Percentiles rank a stretch among this genome's conserved stretches.
phyloP scores from a whole-genome alignment of 1,139 yeast genomes.

The Geotrichum siamense region DNA sequence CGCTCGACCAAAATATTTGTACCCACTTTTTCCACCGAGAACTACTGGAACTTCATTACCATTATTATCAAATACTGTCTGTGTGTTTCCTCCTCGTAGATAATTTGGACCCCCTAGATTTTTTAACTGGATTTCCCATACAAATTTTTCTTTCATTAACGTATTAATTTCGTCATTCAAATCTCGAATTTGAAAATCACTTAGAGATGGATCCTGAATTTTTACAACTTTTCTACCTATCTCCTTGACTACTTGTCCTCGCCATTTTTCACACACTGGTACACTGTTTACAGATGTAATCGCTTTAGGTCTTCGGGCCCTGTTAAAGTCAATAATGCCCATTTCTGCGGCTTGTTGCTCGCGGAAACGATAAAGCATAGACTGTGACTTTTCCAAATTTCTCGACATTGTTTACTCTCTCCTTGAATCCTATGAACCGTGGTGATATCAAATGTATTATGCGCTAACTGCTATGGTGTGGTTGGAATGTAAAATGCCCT shows the following conservation, averaged over 20 bases:
- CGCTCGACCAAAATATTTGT: constrained; percentile 78
- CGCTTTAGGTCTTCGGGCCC: constrained; percentile 48
- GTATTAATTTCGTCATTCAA: constrained; percentile 69
- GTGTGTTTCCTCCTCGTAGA: constrained; percentile 26
- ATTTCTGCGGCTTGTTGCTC: constrained; percentile 52
- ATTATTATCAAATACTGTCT: constrained; percentile 25
- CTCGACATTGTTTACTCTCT: too few species aligned
- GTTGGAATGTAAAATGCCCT: too few species aligned
- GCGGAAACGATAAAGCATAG: constrained; percentile 59
- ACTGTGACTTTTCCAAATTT: constrained; percentile 67
- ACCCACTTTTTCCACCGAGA: constrained; percentile 39
- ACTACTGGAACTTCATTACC: constrained; percentile 29
- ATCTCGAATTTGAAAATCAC: constrained; percentile 60
- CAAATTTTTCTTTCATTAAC: constrained; percentile 55
- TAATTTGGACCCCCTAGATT: constrained; percentile 67
- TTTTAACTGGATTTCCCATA: constrained; percentile 73
- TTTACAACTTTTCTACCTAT: constrained; percentile 53
- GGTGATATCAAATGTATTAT: neutral
- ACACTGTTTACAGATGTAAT: constrained; percentile 49
- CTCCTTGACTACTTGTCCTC: constrained; percentile 58
- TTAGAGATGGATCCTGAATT: constrained; percentile 56
- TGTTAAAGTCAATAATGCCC: constrained; percentile 50
- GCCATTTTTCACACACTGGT: constrained; percentile 71
- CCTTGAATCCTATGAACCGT: too few species aligned
- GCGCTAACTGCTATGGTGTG: too few species aligned